Evolutionary conservation across 257 asterid genomes (phyloP).

Genomic region (Solanum lignicaule): DNA sequence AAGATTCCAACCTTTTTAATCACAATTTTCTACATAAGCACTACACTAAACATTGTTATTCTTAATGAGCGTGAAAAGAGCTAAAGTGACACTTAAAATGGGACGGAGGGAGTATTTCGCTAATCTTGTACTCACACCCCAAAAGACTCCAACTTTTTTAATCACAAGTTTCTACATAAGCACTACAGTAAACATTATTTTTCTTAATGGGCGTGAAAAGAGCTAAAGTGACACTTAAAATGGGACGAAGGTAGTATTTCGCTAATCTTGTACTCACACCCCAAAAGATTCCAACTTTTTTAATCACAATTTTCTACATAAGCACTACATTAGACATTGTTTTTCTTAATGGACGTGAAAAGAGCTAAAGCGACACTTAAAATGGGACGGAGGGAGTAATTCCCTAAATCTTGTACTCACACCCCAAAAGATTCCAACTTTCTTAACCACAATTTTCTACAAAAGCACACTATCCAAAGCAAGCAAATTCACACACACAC

Average conservation of each 20-base stretch:
- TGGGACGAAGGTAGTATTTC: background rate
- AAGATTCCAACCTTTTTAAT: background rate
- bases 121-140: background rate
- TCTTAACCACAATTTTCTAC: background rate
- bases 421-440: background rate
- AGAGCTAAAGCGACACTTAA: background rate
- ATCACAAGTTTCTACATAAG: background rate
- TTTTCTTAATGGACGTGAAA: background rate
- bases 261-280: background rate
- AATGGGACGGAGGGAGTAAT: background rate
- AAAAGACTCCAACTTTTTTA: background rate
- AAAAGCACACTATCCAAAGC: background rate
- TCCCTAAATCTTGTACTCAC: background rate
- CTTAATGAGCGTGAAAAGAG: background rate
- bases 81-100: background rate
- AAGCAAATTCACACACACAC: background rate
- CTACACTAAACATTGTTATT: background rate
- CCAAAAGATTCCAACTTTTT: background rate
- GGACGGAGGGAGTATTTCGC: background rate
- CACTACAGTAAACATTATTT: background rate
- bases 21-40: background rate
- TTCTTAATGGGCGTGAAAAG: background rate
- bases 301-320: background rate
- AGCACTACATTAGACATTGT: background rate
- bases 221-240: background rate